Percentiles rank a stretch among this genome's conserved stretches.
These are phyloP conservation scores for Eimeria praecox DNA, from an alignment of 169 alveolate genomes.

Conservation along the genomic window DNA sequence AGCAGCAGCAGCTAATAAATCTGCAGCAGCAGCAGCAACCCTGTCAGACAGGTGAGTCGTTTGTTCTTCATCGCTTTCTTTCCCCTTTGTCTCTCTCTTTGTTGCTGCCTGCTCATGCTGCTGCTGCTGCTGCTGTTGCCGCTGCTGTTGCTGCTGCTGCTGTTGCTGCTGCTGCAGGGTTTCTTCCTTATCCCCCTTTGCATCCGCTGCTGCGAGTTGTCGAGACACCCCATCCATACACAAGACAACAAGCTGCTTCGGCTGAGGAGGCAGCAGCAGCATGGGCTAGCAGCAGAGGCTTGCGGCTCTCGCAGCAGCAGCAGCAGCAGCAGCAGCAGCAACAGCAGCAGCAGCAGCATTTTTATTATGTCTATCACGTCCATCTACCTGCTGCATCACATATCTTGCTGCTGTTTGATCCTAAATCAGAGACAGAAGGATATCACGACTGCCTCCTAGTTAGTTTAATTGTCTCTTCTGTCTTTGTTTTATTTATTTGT, in stretches of 20 bases:
- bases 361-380: slow-evolving; percentile 30
- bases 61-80: not conserved
- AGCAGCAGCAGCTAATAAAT: not conserved
- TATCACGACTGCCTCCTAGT: slow-evolving; percentile 13
- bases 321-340: slow-evolving; percentile 54
- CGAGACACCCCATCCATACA: slow-evolving; percentile 60
- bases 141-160: not conserved
- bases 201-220: slow-evolving; percentile 69
- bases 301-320: slow-evolving; percentile 47
- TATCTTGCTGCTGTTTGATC: slow-evolving; percentile 41
- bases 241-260: slow-evolving; percentile 29
- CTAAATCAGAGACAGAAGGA: slow-evolving; percentile 68
- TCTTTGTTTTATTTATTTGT: not conserved
- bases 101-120: not conserved
- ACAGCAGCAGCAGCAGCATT: slow-evolving; percentile 47
- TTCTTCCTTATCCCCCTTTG: slow-evolving; percentile 13
- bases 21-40: not conserved
- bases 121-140: not conserved
- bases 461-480: too few relatives aligned
- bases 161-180: slow-evolving; percentile 50
- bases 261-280: slow-evolving; percentile 73
- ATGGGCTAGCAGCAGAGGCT: slow-evolving; percentile 73
- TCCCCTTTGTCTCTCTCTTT: not conserved
- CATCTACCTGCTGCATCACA: slow-evolving; percentile 54
- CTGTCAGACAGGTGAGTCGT: slow-evolving; percentile 29